phyloP scores from a whole-genome alignment of 148 eudicot genomes.

The Rhododendron henanense region DNA sequence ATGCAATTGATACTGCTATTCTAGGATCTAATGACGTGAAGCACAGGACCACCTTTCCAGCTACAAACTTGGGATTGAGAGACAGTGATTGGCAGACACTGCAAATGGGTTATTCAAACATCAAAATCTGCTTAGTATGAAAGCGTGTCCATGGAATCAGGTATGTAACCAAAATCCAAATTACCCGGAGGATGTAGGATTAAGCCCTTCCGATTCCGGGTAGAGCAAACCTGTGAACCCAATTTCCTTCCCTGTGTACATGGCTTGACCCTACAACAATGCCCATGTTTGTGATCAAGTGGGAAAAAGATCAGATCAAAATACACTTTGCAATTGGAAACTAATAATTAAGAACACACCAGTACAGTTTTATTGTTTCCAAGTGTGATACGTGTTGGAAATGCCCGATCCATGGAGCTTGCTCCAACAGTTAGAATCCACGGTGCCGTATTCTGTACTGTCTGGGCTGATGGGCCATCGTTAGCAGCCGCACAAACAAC shows the following conservation, averaged over 20 bases:
- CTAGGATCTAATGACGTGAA: not conserved
- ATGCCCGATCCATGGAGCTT: constrained; percentile 23
- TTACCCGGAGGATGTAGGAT: not conserved
- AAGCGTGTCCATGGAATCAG: not conserved
- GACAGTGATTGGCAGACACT: constrained; percentile 9
- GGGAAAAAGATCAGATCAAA: not conserved
- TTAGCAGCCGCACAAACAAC: constrained; percentile 27
- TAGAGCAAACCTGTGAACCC: constrained; percentile 7
- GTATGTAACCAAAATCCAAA: not conserved
- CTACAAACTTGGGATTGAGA: not conserved
- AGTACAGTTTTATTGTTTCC: constrained; percentile 24
- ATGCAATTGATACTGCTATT: not conserved
- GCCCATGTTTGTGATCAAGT: not conserved
- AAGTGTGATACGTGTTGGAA: constrained; percentile 20
- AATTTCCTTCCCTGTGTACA: constrained; percentile 12
- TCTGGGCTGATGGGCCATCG: constrained; percentile 15
- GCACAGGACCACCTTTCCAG: constrained; percentile 27
- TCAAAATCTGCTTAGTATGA: not conserved
- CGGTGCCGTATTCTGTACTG: constrained; percentile 22
- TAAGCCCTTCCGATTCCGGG: not conserved
- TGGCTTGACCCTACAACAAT: constrained; percentile 18
- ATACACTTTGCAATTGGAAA: not conserved
- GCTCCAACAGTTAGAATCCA: constrained; percentile 33
- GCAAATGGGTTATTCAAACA: not conserved
- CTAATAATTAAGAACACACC: constrained; percentile 5